Evolutionary conservation across 768 basidiomycete species (phyloP).

Genomic region (Polyporus arcularius): DNA sequence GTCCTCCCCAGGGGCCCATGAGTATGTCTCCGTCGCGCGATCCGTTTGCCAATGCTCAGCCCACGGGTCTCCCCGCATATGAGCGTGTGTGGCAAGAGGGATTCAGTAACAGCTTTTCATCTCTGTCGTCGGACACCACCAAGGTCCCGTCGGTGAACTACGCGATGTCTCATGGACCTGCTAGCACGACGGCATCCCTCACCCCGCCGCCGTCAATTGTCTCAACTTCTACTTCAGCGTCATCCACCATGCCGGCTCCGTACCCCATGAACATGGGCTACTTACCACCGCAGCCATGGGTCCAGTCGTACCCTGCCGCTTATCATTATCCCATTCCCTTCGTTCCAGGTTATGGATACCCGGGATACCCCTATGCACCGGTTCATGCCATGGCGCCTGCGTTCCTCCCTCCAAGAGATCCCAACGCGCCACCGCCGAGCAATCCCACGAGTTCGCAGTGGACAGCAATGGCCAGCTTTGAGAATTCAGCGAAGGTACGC

Average conservation of each 20-base stretch:
- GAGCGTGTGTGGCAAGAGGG: background rate
- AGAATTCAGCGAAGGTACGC: background rate
- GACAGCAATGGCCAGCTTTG: background rate
- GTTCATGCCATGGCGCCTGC: background rate
- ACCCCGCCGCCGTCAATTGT: conserved; percentile 36
- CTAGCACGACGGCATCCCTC: conserved; percentile 36
- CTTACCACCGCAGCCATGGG: conserved; percentile 52
- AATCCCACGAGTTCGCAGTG: background rate
- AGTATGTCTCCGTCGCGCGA: background rate
- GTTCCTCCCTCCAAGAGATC: background rate
- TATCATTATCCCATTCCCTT: conserved; percentile 56
- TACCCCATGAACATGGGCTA: conserved; percentile 40
- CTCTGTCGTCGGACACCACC: conserved; percentile 14
- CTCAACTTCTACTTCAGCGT: conserved; percentile 35
- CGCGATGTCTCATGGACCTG: conserved; percentile 25
- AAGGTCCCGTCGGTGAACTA: conserved; percentile 7
- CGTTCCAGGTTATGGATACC: conserved; percentile 43
- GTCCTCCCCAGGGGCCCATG: no score
- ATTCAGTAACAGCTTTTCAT: background rate
- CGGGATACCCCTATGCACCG: conserved; percentile 6
- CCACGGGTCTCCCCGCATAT: no score
- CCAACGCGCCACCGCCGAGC: background rate
- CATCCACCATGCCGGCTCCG: conserved; percentile 26
- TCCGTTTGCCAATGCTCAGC: no score
- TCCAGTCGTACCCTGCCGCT: conserved; percentile 51